phyloP scores from a whole-genome alignment of 176 grass and related monocot genomes.

The Stipa capillata region DNA sequence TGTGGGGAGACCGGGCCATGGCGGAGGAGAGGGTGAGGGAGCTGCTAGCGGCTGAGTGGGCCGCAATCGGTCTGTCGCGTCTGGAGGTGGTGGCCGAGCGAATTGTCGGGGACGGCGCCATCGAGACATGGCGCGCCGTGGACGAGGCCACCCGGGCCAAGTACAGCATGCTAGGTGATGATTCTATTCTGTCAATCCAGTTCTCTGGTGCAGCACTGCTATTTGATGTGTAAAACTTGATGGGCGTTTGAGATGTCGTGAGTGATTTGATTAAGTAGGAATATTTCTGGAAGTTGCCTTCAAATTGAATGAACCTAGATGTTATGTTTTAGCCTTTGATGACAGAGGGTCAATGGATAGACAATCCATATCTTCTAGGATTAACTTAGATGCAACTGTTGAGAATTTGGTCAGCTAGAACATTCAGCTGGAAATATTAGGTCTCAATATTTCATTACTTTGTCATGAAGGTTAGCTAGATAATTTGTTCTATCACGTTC shows the following conservation, averaged over 20 bases:
- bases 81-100: conserved; percentile 22
- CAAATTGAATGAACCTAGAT: too few relatives aligned
- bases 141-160: conserved; percentile 4
- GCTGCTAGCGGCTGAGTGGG: conserved; percentile 27
- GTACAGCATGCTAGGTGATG: conserved; percentile 24
- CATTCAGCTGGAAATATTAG: neutral
- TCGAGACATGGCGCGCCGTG: neutral
- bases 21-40: conserved; percentile 28
- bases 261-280: neutral
- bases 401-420: neutral
- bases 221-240: too few relatives aligned
- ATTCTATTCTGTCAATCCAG: too few relatives aligned
- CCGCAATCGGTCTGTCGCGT: conserved; percentile 20
- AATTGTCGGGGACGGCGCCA: conserved; percentile 21
- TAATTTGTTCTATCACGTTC: neutral
- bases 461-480: neutral
- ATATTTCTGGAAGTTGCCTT: too few relatives aligned
- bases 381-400: neutral
- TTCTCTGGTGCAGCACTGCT: neutral
- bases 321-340: neutral
- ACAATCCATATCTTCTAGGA: neutral
- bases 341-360: neutral
- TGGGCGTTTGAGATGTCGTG: neutral
- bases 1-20: neutral
- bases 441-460: neutral